Conservation (phyloP, 371 early-diverging fungal genomes). For the Saksenaea vasiformis region DNA sequence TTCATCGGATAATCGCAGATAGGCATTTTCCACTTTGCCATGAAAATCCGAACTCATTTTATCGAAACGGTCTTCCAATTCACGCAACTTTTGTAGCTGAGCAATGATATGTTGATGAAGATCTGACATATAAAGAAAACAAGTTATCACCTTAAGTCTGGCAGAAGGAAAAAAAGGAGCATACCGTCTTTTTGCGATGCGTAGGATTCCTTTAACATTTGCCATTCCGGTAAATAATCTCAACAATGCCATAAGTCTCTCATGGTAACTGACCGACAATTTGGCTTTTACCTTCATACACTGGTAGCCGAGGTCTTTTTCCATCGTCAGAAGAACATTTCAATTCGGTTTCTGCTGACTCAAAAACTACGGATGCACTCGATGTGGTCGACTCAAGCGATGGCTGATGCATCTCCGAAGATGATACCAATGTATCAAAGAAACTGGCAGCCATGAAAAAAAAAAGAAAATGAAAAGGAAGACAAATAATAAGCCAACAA, state of each 20-base stretch:
- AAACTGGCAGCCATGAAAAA: slow-evolving; percentile 7
- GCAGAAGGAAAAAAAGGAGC: not conserved
- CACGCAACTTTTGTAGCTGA: slow-evolving; percentile 27
- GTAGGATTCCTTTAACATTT: slow-evolving; percentile 22
- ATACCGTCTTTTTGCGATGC: slow-evolving; percentile 30
- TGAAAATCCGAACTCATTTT: slow-evolving; percentile 27
- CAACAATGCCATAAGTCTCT: not conserved
- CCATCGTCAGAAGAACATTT: slow-evolving; percentile 5
- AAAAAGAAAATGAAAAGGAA: slow-evolving; percentile 6
- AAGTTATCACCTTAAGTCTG: not conserved
- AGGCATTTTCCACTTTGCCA: slow-evolving; percentile 22
- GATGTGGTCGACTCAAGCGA: slow-evolving; percentile 22
- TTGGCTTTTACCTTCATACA: slow-evolving; percentile 21
- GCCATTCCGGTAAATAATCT: slow-evolving; percentile 26
- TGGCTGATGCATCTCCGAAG: not conserved
- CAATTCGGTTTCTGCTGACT: slow-evolving; percentile 14
- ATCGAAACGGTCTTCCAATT: slow-evolving; percentile 30
- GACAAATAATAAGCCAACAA: slow-evolving; percentile 11
- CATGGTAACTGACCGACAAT: not conserved
- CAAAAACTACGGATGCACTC: slow-evolving; percentile 17
- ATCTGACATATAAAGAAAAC: slow-evolving; percentile 4
- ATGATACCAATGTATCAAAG: slow-evolving; percentile 22
- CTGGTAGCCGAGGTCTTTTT: slow-evolving; percentile 15
- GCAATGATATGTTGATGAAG: slow-evolving; percentile 23
- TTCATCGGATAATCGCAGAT: slow-evolving; percentile 20